phyloP scores from a whole-genome alignment of 352 stramenopile genomes.

The Globisporangium polare region DNA sequence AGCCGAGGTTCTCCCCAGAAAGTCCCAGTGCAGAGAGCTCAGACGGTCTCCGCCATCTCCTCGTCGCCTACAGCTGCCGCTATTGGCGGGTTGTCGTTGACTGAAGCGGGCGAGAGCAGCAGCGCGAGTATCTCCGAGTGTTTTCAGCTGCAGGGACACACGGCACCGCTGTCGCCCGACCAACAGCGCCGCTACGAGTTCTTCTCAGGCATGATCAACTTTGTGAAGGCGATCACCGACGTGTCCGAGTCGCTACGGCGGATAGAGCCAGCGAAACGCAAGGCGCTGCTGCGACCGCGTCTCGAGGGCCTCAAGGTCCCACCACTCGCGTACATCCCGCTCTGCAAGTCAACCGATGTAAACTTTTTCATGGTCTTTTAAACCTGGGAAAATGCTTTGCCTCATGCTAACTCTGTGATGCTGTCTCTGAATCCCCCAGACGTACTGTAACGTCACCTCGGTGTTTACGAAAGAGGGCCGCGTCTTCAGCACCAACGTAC shows the following conservation, averaged over 20 bases:
- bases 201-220: conserved; percentile 77
- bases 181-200: conserved; percentile 70
- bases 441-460: conserved; percentile 57
- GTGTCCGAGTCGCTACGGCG: conserved; percentile 67
- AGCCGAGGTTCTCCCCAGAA: neutral
- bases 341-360: conserved; percentile 82
- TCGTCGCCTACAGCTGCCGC: neutral
- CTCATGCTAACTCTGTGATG: neutral
- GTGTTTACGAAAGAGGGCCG: conserved; percentile 61
- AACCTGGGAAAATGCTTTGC: neutral
- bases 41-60: conserved; percentile 4
- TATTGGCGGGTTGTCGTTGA: neutral
- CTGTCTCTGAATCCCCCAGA: conserved; percentile 20
- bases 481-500: conserved; percentile 78
- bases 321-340: conserved; percentile 60
- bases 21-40: neutral
- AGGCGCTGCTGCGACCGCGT: conserved; percentile 40
- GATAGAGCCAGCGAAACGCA: conserved; percentile 63
- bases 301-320: conserved; percentile 56
- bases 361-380: neutral
- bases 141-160: conserved; percentile 15
- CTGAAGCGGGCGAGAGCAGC: conserved; percentile 7
- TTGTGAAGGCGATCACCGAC: conserved; percentile 81
- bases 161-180: conserved; percentile 9
- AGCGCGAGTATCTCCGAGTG: conserved; percentile 12